Evolutionary conservation across 2,329 filamentous ascomycete genomes (phyloP).

Genomic region (Fusarium denticulatum): DNA sequence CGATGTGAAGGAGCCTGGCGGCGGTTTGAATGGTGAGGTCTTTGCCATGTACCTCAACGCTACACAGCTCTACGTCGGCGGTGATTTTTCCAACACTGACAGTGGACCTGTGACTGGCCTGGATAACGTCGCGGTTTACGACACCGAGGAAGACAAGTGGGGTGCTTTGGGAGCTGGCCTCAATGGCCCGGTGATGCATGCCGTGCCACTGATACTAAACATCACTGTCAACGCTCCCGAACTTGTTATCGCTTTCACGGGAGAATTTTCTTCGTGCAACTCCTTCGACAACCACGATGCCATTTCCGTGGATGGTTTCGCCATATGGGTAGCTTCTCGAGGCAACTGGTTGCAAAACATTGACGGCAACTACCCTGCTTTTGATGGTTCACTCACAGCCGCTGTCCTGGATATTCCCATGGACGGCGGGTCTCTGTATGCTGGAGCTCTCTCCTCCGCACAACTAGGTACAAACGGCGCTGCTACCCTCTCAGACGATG

Average conservation of each 20-base stretch:
- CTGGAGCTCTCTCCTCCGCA: slow-evolving; percentile 83
- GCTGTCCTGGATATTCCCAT: slow-evolving; percentile 71
- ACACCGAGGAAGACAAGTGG: slow-evolving; percentile 76
- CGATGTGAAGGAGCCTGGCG: slow-evolving; percentile 69
- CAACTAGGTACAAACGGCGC: slow-evolving; percentile 78
- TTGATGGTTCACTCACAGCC: slow-evolving; percentile 78
- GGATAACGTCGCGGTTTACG: slow-evolving; percentile 80
- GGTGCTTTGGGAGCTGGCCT: slow-evolving; percentile 84
- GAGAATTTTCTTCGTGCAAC: slow-evolving; percentile 78
- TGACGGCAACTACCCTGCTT: slow-evolving; percentile 68
- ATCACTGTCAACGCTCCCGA: slow-evolving; percentile 75
- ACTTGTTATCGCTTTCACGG: slow-evolving; percentile 80
- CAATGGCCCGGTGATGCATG: slow-evolving; percentile 77
- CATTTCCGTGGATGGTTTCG: slow-evolving; percentile 77
- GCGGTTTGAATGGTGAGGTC: slow-evolving; percentile 85
- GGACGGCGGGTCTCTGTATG: slow-evolving; percentile 74
- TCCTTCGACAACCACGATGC: slow-evolving; percentile 71
- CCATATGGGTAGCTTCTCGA: slow-evolving; percentile 88
- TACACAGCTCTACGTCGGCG: slow-evolving; percentile 80
- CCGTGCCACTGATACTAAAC: slow-evolving; percentile 84
- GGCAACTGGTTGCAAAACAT: slow-evolving; percentile 91
- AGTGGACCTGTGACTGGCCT: slow-evolving; percentile 71
- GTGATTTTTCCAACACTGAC: slow-evolving; percentile 81
- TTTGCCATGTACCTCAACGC: slow-evolving; percentile 73
- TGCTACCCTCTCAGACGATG: slow-evolving; percentile 68